Base-by-base conservation (phyloP, 331 rosid species). In the Spiraea crenata region DNA sequence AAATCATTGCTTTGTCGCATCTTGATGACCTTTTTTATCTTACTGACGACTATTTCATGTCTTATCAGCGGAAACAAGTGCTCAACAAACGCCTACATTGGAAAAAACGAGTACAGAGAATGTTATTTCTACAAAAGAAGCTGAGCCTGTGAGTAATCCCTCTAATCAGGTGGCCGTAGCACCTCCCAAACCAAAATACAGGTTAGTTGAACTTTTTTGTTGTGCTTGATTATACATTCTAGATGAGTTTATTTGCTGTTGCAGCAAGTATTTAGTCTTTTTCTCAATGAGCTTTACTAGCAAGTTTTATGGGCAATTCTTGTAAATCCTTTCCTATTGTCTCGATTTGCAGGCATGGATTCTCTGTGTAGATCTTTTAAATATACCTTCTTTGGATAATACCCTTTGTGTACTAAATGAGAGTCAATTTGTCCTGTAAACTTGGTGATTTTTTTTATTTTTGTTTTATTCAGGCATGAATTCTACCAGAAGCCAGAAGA, bases 401-500 rank as follows among this genome's bases (percentile, higher is more conserved):
- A 35, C 51, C 42, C 9, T 57, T 6, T 51, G 11, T n/a, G 35
- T 46, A 19, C 49, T 11, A 40, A 12, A 54, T 13, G 15, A 7
- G 35, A 15, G 13, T 45, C 41, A 6, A 49, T 15, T 49, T 49
- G 20, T 20, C 46, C 19, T 1, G 45, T 7, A 20, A 41, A 6
- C 20, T 60, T 78, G 65, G 14, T 48, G 51, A 41, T 57, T 40
- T n/a, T n/a, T 25, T 25, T 25, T 25, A 0, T 25, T 25, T 25
- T 25, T 25, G 31, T 25, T 25, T 25, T 71, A 67, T 75, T 85
- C 83, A 95, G 96, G 84, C 95, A 91, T 69, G 96, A 83, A 80
- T 82, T 63, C 85, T 93, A 83, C 85, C 98, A 93, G 89, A 89
- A 82, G 83, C 80, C 83, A 46, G 92, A 93, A 15, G 92, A 88